These are phyloP conservation scores for Silene vulgaris DNA, from an alignment of 179 eudicot species.

Conservation along the genomic window DNA sequence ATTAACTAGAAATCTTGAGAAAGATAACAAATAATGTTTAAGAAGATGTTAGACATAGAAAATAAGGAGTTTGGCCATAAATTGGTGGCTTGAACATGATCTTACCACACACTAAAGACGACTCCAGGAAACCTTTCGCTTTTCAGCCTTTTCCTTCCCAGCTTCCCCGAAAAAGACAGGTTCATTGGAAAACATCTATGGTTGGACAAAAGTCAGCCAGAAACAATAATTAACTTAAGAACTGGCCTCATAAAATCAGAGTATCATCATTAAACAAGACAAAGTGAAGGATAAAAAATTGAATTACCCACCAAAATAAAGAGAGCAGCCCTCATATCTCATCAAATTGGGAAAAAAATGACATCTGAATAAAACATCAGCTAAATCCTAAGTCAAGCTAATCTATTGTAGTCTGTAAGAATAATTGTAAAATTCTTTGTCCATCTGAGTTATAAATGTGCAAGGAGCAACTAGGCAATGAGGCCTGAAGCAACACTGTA, in stretches of 20 bases:
- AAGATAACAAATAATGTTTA: constrained; percentile 13
- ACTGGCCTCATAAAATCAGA: constrained; percentile 27
- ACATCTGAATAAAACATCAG: not conserved
- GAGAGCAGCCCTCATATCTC: not conserved
- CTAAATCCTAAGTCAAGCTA: not conserved
- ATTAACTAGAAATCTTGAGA: constrained; percentile 14
- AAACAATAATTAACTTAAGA: constrained; percentile 40
- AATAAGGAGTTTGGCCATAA: constrained; percentile 23
- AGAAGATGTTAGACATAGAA: constrained; percentile 19
- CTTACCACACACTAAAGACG: constrained; percentile 41
- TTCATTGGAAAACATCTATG: constrained; percentile 48
- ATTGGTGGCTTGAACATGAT: constrained; percentile 32
- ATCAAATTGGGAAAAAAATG: not conserved
- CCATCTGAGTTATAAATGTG: not conserved
- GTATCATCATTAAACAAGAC: constrained; percentile 16
- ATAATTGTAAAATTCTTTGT: not conserved
- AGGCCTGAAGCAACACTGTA: not conserved
- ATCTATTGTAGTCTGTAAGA: not conserved
- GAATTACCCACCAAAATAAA: not conserved
- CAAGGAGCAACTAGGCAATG: not conserved
- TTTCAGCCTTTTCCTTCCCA: constrained; percentile 39
- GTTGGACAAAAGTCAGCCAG: constrained; percentile 41
- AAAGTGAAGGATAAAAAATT: constrained; percentile 3
- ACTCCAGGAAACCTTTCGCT: constrained; percentile 37
- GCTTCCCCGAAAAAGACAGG: constrained; percentile 46